Base-by-base conservation (phyloP, 306 rosid species). In the Quercus aquifolioides region DNA sequence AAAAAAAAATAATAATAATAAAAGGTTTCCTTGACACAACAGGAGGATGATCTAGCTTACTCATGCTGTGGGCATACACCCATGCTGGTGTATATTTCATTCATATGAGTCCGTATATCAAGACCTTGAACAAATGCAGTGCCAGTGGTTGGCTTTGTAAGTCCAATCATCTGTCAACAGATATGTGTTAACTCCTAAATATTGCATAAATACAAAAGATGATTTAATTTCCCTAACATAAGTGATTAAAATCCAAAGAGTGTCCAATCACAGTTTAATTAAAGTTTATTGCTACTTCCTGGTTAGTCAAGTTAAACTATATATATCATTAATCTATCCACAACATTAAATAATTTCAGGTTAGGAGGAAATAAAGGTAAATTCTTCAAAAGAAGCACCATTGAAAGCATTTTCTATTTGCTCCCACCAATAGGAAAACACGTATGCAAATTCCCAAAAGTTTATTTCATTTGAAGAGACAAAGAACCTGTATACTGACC, bases 1-100 rank as follows among this genome's bases (percentile, higher is more conserved):
- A 33, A 38, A 7, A 38, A 6, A 13, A n/a, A n/a, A n/a, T n/a
- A n/a, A n/a, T n/a, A n/a, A n/a, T n/a, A n/a, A n/a, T n/a, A n/a
- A n/a, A 23, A 19, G 13, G 15, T 64, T 62, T 71, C 21, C 23
- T 20, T 46, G 62, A 33, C 52, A 46, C 15, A 11, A 49, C 52
- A 55, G 74, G 80, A 80, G 63, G 55, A 65, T 46, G 52, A 64
- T 63, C 62, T 28, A 46, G 71, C 94, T 87, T 89, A 94, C 98
- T 92, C 94, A 31, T 92, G 92, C 79, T 94, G 97, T 69, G 98
- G 98, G 77, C 97, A 94, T 58, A 94, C 98, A 19, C 97, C 98
- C 94, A 94, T 92, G 88, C 91, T 94, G 18, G 98, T 91, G 74
- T 94, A 94, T 86, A 94, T 88, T 77, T 85, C 89, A 81, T 86